Evolutionary conservation across 148 eudicot species (phyloP).

Genomic region (Vaccinium macrocarpon): DNA sequence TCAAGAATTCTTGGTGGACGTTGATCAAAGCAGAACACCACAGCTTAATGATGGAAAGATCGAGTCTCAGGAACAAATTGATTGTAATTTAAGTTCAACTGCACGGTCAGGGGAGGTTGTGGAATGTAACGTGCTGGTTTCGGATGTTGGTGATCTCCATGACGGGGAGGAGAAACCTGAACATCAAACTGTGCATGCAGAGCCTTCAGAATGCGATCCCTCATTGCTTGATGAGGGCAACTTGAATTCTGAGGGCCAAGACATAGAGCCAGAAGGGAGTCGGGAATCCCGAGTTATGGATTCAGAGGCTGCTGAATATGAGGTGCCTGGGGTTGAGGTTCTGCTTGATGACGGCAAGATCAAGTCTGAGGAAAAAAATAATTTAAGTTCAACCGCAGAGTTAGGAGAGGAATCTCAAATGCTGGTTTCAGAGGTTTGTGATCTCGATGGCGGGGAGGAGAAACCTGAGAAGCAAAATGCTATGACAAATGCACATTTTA

Average conservation of each 20-base stretch:
- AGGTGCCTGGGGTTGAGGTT: neutral
- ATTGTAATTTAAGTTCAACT: neutral
- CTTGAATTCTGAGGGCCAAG: conserved; percentile 13
- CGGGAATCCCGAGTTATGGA: neutral
- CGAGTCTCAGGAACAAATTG: conserved; percentile 17
- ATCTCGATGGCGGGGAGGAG: conserved; percentile 17
- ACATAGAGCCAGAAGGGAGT: conserved; percentile 7
- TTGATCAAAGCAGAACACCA: conserved; percentile 13
- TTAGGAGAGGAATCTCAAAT: conserved; percentile 14
- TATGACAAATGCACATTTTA: neutral
- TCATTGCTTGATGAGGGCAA: conserved; percentile 9
- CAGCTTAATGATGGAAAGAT: conserved; percentile 16
- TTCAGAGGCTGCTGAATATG: neutral
- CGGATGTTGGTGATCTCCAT: conserved; percentile 12
- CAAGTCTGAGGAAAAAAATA: conserved; percentile 15
- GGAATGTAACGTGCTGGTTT: conserved; percentile 7
- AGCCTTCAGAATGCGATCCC: conserved; percentile 20
- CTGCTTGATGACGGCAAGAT: conserved; percentile 13
- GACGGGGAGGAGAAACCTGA: conserved; percentile 19
- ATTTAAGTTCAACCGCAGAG: conserved; percentile 6
- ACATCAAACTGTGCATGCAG: conserved; percentile 23
- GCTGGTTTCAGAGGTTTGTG: conserved; percentile 4
- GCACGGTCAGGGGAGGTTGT: conserved; percentile 14
- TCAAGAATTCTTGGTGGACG: conserved; percentile 5
- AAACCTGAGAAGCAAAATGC: conserved; percentile 6